Conservation (phyloP, 2,329 filamentous ascomycete species). For the Colletotrichum spinosum region DNA sequence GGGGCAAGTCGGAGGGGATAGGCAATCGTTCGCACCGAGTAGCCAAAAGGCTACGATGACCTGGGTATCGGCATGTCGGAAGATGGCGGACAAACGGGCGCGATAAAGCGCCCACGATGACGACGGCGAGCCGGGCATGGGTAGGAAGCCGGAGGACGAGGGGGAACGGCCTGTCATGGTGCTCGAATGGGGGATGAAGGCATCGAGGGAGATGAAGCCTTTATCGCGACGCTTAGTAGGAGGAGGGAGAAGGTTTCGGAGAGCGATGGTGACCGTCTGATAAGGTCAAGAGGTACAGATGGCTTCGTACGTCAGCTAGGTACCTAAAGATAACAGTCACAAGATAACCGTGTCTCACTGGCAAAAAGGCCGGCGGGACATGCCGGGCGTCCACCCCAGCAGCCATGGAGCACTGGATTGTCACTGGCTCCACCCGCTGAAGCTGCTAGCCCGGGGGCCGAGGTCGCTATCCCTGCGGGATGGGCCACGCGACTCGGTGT, state of each 20-base stretch:
- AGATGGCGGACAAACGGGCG: slow-evolving; percentile 71
- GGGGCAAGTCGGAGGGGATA: not conserved
- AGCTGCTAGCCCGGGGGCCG: slow-evolving; percentile 9
- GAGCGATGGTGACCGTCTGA: not conserved
- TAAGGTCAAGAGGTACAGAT: slow-evolving; percentile 12
- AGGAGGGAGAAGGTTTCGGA: not conserved
- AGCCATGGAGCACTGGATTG: not conserved
- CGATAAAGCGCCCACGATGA: slow-evolving; percentile 82
- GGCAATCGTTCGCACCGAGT: slow-evolving; percentile 71
- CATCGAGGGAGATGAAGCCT: slow-evolving; percentile 22
- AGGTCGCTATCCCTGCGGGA: not conserved
- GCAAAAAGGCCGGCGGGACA: not conserved
- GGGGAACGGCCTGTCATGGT: slow-evolving; percentile 52
- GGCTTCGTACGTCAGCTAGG: not conserved
- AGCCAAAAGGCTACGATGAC: slow-evolving; percentile 91
- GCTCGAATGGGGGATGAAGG: slow-evolving; percentile 8
- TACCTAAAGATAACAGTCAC: slow-evolving; percentile 25
- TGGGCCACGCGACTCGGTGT: slow-evolving; percentile 16
- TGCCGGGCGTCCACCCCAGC: not conserved
- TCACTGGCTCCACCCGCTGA: not conserved
- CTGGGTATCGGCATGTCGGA: slow-evolving; percentile 75
- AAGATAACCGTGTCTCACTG: slow-evolving; percentile 28
- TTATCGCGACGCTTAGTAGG: slow-evolving; percentile 1
- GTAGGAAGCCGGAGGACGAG: slow-evolving; percentile 61
- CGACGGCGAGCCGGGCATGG: slow-evolving; percentile 67